Conservation (phyloP, 2,329 filamentous ascomycete genomes). For the Harringtonia aguacate region DNA sequence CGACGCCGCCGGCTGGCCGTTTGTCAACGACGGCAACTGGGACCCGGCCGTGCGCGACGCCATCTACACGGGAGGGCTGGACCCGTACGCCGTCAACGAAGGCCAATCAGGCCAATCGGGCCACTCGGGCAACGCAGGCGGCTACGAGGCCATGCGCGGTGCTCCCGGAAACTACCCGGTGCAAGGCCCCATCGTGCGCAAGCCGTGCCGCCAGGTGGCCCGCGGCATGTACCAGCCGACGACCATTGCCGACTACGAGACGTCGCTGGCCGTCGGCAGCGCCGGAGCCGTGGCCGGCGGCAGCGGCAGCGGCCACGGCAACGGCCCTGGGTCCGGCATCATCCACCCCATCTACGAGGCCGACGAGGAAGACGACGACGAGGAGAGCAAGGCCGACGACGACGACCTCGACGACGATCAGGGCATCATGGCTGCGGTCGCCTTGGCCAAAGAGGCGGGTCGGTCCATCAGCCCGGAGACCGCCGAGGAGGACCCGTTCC, state of each 20-base stretch:
- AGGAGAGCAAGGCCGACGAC: slow-evolving; percentile 14
- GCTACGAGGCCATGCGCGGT: neutral
- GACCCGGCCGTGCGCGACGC: neutral
- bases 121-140: too few species aligned
- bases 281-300: neutral
- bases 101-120: too few species aligned
- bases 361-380: slow-evolving; percentile 37
- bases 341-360: slow-evolving; percentile 52
- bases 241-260: slow-evolving; percentile 17
- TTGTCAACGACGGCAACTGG: too few species aligned
- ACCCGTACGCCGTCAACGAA: slow-evolving; percentile 27
- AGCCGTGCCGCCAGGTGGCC: slow-evolving; percentile 17
- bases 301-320: slow-evolving; percentile 2
- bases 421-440: neutral
- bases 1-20: neutral
- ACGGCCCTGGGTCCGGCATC: slow-evolving; percentile 19
- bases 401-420: slow-evolving; percentile 6
- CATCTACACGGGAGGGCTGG: slow-evolving; percentile 36
- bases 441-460: neutral
- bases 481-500: slow-evolving; percentile 34
- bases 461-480: slow-evolving; percentile 15
- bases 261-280: slow-evolving; percentile 10
- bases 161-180: neutral
- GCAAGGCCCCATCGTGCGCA: slow-evolving; percentile 13
- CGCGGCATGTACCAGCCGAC: slow-evolving; percentile 26